Percentiles rank a stretch among this genome's conserved stretches.
These are phyloP conservation scores for Diaporthe helianthi DNA, from an alignment of 2,329 filamentous ascomycete species.

Conservation along the genomic window DNA sequence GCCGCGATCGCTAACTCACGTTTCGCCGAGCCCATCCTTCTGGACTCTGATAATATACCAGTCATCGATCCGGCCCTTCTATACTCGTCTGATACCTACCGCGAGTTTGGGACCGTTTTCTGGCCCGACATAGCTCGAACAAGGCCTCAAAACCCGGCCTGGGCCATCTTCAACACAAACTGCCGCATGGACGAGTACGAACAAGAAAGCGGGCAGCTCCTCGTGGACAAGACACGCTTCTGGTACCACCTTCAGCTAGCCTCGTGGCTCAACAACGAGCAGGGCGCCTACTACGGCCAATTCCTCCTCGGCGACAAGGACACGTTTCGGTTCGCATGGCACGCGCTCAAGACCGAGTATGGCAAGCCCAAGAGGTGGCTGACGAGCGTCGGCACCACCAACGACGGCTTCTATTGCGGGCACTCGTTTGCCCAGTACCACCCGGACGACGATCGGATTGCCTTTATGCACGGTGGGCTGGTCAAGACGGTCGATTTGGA, in stretches of 20 bases:
- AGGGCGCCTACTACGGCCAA: slow-evolving; percentile 38
- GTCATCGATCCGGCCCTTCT: slow-evolving; percentile 6
- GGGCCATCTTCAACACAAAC: slow-evolving; percentile 44
- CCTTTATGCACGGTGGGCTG: slow-evolving; percentile 44
- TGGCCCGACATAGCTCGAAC: slow-evolving; percentile 48
- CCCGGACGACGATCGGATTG: slow-evolving; percentile 41
- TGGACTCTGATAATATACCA: slow-evolving; percentile 1
- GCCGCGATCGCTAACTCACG: not conserved
- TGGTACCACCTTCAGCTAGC: slow-evolving; percentile 48
- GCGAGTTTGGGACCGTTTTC: slow-evolving; percentile 44
- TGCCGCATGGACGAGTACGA: slow-evolving; percentile 47
- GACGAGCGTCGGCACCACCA: slow-evolving; percentile 41
- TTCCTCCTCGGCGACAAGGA: slow-evolving; percentile 46
- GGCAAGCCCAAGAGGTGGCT: slow-evolving; percentile 42
- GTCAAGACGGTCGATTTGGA: slow-evolving; percentile 41
- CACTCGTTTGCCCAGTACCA: slow-evolving; percentile 45
- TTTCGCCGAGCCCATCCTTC: not conserved
- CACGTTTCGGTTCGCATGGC: slow-evolving; percentile 45
- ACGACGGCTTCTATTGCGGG: slow-evolving; percentile 42
- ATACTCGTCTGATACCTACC: not conserved
- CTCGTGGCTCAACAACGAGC: slow-evolving; percentile 41
- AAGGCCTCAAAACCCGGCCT: slow-evolving; percentile 39
- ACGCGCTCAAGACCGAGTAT: slow-evolving; percentile 44
- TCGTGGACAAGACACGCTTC: slow-evolving; percentile 46
- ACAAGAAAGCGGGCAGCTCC: slow-evolving; percentile 44